Percentiles rank a stretch among this genome's conserved stretches.
These are phyloP conservation scores for Sugiyamaella lignohabitans DNA, from an alignment of 805 yeast species.

Conservation along the genomic window DNA sequence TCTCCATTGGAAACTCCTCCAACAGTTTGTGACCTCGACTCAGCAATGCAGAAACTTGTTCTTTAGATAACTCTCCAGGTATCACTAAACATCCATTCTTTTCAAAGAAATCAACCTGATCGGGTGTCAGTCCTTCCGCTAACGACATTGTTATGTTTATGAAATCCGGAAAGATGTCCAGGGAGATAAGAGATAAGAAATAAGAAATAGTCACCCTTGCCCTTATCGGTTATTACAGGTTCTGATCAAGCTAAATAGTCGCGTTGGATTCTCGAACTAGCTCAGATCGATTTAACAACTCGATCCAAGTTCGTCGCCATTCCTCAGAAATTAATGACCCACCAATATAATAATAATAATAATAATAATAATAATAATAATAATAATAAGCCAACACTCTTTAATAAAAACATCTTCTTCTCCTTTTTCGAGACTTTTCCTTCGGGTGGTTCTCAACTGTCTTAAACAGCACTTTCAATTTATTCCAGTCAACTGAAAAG, in stretches of 20 bases:
- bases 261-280: too few relatives aligned
- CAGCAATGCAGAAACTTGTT: constrained; percentile 38
- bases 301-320: too few relatives aligned
- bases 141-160: neutral
- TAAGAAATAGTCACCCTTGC: neutral
- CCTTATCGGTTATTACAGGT: neutral
- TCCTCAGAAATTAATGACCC: too few relatives aligned
- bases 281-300: too few relatives aligned
- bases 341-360: too few relatives aligned
- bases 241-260: neutral
- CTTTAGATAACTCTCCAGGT: constrained; percentile 44
- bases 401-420: too few relatives aligned
- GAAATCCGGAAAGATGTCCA: neutral
- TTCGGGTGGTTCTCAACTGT: too few relatives aligned
- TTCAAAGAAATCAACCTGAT: constrained; percentile 46
- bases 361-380: too few relatives aligned
- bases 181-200: neutral
- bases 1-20: constrained; percentile 42
- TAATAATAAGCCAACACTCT: too few relatives aligned
- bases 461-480: too few relatives aligned
- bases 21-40: constrained; percentile 42
- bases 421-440: too few relatives aligned
- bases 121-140: constrained; percentile 34
- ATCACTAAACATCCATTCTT: constrained; percentile 56
- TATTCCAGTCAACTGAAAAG: too few relatives aligned